These are phyloP conservation scores for Ogataea thermomethanolica DNA, from an alignment of 805 yeast species.

Conservation along the genomic window DNA sequence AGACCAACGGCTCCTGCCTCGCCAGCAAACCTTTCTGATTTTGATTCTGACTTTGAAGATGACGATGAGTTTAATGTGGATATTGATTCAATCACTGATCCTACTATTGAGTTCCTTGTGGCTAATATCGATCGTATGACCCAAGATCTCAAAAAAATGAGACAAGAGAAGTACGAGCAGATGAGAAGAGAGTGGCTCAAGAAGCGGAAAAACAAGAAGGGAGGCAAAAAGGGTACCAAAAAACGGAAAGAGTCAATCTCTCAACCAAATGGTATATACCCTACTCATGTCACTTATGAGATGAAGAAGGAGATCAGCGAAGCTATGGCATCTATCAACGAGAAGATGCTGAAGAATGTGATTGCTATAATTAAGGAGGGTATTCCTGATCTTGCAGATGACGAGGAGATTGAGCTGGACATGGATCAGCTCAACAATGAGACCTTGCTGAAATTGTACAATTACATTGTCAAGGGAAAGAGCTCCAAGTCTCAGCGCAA, in stretches of 20 bases:
- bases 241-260: slow-evolving; percentile 20
- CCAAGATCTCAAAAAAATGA: slow-evolving; percentile 76
- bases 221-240: slow-evolving; percentile 33
- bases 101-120: slow-evolving; percentile 86
- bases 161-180: slow-evolving; percentile 69
- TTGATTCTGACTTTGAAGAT: slow-evolving; percentile 39
- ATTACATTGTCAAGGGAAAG: slow-evolving; percentile 62
- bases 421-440: slow-evolving; percentile 87
- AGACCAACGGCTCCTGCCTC: slow-evolving; percentile 69
- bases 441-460: slow-evolving; percentile 79
- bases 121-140: slow-evolving; percentile 84
- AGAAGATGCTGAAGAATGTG: slow-evolving; percentile 78
- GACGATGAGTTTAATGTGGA: slow-evolving; percentile 53
- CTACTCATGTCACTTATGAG: slow-evolving; percentile 71
- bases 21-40: slow-evolving; percentile 46
- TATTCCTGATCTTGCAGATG: slow-evolving; percentile 62
- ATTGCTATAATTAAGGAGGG: slow-evolving; percentile 80
- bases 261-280: slow-evolving; percentile 23
- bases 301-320: slow-evolving; percentile 95
- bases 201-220: slow-evolving; percentile 41
- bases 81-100: slow-evolving; percentile 69
- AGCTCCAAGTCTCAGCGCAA: slow-evolving; percentile 40
- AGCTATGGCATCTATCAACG: slow-evolving; percentile 70
- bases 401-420: slow-evolving; percentile 95
- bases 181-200: slow-evolving; percentile 60